A percentile compares a stretch with the other conserved stretches of the same genome.
Evolutionary conservation across 768 basidiomycete genomes (phyloP).

Genomic region (Lactarius akahatsu): DNA sequence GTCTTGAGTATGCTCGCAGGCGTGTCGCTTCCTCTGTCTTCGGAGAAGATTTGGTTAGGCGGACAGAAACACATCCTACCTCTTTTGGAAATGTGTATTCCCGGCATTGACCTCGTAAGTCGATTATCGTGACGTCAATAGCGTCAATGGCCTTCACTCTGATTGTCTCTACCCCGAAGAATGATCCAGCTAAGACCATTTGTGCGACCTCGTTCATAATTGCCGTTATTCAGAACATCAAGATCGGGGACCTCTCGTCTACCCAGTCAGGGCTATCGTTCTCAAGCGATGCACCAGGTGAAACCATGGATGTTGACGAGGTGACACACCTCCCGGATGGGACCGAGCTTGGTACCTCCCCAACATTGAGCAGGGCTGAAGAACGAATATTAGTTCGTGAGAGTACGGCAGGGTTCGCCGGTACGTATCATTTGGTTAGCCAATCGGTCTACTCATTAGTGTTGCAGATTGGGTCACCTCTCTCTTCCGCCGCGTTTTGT

Average conservation of each 20-base stretch:
- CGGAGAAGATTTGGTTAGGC: constrained; percentile 74
- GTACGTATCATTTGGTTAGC: constrained; percentile 38
- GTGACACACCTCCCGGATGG: constrained; percentile 53
- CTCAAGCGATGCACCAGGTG: constrained; percentile 51
- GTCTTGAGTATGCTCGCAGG: constrained; percentile 82
- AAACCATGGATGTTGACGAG: constrained; percentile 56
- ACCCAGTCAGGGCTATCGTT: constrained; percentile 56
- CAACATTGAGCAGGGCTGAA: constrained; percentile 56
- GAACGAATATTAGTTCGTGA: constrained; percentile 73
- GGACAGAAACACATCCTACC: constrained; percentile 89
- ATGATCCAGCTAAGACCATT: constrained; percentile 77
- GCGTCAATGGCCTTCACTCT: not conserved
- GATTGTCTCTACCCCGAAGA: constrained; percentile 42
- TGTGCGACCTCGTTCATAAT: constrained; percentile 79
- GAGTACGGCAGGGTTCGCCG: constrained; percentile 76
- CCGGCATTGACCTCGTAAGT: constrained; percentile 85
- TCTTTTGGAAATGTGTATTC: constrained; percentile 82
- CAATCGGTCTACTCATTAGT: not conserved
- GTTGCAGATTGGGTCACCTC: constrained; percentile 73
- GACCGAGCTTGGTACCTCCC: constrained; percentile 41
- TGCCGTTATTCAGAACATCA: constrained; percentile 69
- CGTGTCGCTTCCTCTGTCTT: constrained; percentile 71
- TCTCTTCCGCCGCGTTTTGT: constrained; percentile 73
- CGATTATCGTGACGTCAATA: not conserved
- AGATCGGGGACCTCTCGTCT: constrained; percentile 72